These are phyloP conservation scores for Aureobasidium sp. DNA, from an alignment of 2,329 filamentous ascomycete species.

Conservation along the genomic window DNA sequence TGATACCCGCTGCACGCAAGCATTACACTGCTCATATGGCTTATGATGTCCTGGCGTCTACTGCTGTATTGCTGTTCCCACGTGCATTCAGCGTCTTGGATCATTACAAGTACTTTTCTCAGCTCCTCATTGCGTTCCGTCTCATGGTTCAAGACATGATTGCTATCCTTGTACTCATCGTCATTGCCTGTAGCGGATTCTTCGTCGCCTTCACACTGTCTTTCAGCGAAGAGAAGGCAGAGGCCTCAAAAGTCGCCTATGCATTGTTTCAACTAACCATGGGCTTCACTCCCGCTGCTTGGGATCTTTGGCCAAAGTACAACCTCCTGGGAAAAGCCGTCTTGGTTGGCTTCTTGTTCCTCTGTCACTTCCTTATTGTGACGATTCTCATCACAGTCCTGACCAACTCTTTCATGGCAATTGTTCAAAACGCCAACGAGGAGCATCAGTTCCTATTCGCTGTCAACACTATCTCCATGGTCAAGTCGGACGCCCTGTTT, in stretches of 20 bases:
- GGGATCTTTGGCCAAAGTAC: constrained; percentile 79
- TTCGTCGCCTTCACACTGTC: constrained; percentile 91
- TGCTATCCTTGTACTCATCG: constrained; percentile 73
- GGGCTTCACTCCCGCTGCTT: constrained; percentile 92
- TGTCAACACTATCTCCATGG: constrained; percentile 95
- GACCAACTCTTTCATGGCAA: constrained; percentile 92
- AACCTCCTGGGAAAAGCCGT: constrained; percentile 69
- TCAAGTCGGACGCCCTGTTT: constrained; percentile 95
- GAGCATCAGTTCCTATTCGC: constrained; percentile 91
- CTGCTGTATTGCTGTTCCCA: constrained; percentile 81
- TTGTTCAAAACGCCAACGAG: constrained; percentile 86
- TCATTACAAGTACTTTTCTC: constrained; percentile 93
- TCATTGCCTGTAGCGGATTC: constrained; percentile 87
- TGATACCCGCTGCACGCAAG: constrained; percentile 62
- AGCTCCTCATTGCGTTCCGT: constrained; percentile 85
- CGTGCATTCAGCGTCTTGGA: constrained; percentile 88
- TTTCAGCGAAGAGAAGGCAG: constrained; percentile 58
- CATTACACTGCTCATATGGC: constrained; percentile 72
- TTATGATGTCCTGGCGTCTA: constrained; percentile 88
- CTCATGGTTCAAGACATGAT: constrained; percentile 88
- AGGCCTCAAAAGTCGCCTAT: constrained; percentile 70
- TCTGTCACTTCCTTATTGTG: constrained; percentile 90
- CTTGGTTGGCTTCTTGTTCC: constrained; percentile 76
- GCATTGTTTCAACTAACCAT: constrained; percentile 89
- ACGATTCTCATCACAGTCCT: constrained; percentile 94